Conservation (phyloP, 805 yeast species). For the Saccharomyces kudriavzevii region DNA sequence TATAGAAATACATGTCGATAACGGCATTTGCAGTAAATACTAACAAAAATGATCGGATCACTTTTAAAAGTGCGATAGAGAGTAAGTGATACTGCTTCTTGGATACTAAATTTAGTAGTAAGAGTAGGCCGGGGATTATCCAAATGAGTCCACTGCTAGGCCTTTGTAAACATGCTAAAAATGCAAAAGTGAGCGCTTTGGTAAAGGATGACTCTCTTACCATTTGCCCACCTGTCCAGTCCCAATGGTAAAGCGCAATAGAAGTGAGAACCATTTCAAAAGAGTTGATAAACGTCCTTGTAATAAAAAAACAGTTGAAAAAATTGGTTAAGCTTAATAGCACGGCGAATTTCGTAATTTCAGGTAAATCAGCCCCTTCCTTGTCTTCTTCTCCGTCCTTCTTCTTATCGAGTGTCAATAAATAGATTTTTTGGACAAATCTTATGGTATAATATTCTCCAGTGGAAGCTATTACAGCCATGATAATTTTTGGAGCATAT, state of each 20-base stretch:
- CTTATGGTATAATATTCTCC: constrained; percentile 58
- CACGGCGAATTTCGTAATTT: constrained; percentile 14
- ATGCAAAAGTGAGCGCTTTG: constrained; percentile 44
- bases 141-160: constrained; percentile 82
- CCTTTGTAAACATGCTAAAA: constrained; percentile 59
- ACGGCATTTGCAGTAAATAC: constrained; percentile 34
- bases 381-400: constrained; percentile 9
- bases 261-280: constrained; percentile 68
- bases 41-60: constrained; percentile 9
- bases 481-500: constrained; percentile 55
- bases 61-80: constrained; percentile 17
- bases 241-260: constrained; percentile 63
- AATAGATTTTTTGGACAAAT: constrained; percentile 34
- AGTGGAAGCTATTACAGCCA: constrained; percentile 59
- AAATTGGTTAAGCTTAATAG: constrained; percentile 24
- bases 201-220: constrained; percentile 19
- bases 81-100: constrained; percentile 6
- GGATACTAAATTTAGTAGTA: constrained; percentile 14
- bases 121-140: constrained; percentile 47
- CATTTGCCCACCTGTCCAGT: constrained; percentile 38
- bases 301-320: constrained; percentile 73
- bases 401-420: constrained; percentile 13
- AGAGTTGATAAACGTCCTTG: constrained; percentile 81
- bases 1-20: constrained; percentile 58
- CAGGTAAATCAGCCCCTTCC: constrained; percentile 1